Conservation (phyloP, 176 grass and related monocot species). For the Metroxylon sagu region DNA sequence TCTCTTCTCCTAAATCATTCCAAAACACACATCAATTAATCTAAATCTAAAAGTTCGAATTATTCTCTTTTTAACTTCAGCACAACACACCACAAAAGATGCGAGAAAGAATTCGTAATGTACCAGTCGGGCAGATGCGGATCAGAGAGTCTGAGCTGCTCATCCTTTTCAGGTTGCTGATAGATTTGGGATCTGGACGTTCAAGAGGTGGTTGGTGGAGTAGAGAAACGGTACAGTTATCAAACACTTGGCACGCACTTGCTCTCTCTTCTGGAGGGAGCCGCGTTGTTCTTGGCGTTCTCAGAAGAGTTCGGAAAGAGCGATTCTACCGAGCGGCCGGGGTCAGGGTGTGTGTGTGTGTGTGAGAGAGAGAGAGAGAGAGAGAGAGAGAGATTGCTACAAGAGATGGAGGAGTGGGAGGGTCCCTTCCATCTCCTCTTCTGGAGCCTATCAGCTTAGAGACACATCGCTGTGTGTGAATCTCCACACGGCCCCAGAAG, state of each 20-base stretch:
- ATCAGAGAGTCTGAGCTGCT: constrained; percentile 21
- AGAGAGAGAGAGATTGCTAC: background rate
- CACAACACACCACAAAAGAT: background rate
- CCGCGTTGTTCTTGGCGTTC: too few species aligned
- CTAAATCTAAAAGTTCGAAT: too few species aligned
- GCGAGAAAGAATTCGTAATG: background rate
- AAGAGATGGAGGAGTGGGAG: constrained; percentile 4
- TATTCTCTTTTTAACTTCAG: too few species aligned
- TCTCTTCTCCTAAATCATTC: constrained; percentile 15
- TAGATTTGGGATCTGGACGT: too few species aligned
- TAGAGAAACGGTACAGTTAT: background rate
- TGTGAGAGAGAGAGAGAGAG: constrained; percentile 3
- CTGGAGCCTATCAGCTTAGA: constrained; percentile 29
- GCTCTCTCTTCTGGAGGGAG: too few species aligned
- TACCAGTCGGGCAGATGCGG: constrained; percentile 27
- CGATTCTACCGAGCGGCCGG: background rate
- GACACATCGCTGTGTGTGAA: too few species aligned
- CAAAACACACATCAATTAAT: too few species aligned
- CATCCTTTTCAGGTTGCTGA: constrained; percentile 19
- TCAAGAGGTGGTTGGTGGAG: too few species aligned
- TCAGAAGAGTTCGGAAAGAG: background rate
- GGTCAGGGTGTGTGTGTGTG: background rate
- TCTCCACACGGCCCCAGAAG: constrained; percentile 2
- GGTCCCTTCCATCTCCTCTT: constrained; percentile 15
- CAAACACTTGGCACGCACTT: too few species aligned